phyloP scores from a whole-genome alignment of 2,329 filamentous ascomycete species.

The Exophiala oligosperma region DNA sequence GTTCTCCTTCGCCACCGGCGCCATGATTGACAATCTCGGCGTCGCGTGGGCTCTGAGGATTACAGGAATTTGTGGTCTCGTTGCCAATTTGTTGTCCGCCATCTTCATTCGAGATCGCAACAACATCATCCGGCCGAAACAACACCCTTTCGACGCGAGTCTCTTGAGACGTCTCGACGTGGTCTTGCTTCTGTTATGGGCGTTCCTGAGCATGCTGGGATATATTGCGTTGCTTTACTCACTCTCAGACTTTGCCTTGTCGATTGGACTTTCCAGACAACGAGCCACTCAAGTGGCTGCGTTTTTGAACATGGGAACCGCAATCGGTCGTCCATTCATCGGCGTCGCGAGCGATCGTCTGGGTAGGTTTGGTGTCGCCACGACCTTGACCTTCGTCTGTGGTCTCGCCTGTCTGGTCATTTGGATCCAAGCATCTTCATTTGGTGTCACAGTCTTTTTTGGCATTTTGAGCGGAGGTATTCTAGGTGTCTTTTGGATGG shows the following conservation, averaged over 20 bases:
- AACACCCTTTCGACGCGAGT: conserved; percentile 25
- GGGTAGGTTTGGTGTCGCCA: conserved; percentile 44
- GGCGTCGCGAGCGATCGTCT: conserved; percentile 47
- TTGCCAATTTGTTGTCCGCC: background rate
- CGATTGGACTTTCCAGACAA: conserved; percentile 39
- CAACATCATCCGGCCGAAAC: conserved; percentile 22
- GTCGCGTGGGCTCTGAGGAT: conserved; percentile 31
- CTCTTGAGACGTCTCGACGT: conserved; percentile 25
- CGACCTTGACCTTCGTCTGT: conserved; percentile 39
- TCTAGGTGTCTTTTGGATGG: conserved; percentile 50
- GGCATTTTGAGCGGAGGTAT: conserved; percentile 45
- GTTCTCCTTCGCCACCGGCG: conserved; percentile 29
- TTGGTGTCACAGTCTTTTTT: conserved; percentile 45
- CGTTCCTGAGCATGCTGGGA: conserved; percentile 33
- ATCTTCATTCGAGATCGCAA: conserved; percentile 32
- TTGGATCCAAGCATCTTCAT: conserved; percentile 47
- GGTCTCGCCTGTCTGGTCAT: conserved; percentile 42
- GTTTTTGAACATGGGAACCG: conserved; percentile 49
- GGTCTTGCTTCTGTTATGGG: conserved; percentile 19
- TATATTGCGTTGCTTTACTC: conserved; percentile 51
- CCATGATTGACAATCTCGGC: conserved; percentile 30
- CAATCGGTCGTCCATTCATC: conserved; percentile 47
- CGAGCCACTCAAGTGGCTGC: conserved; percentile 44
- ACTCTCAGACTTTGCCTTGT: conserved; percentile 47
- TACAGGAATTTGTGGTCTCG: conserved; percentile 15